Conservation (phyloP, 73 alveolate genomes). For the Paraurostyla sp. region DNA sequence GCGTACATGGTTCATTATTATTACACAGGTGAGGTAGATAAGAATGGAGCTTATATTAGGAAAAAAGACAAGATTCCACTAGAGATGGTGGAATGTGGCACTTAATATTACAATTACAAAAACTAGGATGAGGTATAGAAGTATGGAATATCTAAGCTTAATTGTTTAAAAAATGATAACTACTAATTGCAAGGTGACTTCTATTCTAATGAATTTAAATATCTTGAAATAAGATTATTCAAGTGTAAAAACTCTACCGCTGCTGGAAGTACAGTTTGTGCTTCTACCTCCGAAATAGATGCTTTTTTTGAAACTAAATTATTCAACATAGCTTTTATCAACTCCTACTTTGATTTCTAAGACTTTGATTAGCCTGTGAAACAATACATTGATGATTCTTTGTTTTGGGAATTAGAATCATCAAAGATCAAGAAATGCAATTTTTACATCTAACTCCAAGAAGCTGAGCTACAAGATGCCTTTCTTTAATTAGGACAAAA, state of each 20-base stretch:
- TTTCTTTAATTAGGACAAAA: conserved; percentile 23
- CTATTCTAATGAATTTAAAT: not conserved
- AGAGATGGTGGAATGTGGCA: not conserved
- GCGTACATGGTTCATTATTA: not conserved
- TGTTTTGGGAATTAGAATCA: conserved; percentile 55
- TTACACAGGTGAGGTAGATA: not conserved
- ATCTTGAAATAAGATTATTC: conserved; percentile 15
- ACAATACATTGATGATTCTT: conserved; percentile 52
- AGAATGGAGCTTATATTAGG: not conserved
- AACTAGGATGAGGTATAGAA: not conserved
- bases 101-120: not conserved
- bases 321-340: conserved; percentile 34
- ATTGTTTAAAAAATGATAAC: not conserved
- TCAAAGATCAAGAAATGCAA: conserved; percentile 1
- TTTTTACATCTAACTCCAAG: conserved; percentile 19
- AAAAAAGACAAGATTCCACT: not conserved
- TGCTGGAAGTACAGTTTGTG: not conserved
- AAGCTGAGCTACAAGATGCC: conserved; percentile 48
- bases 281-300: not conserved
- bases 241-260: not conserved
- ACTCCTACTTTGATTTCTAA: not conserved
- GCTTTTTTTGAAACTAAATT: not conserved
- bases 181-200: not conserved
- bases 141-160: not conserved
- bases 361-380: conserved; percentile 35